phyloP scores from a whole-genome alignment of 495 filamentous ascomycete species.

The Penicillium soppii region DNA sequence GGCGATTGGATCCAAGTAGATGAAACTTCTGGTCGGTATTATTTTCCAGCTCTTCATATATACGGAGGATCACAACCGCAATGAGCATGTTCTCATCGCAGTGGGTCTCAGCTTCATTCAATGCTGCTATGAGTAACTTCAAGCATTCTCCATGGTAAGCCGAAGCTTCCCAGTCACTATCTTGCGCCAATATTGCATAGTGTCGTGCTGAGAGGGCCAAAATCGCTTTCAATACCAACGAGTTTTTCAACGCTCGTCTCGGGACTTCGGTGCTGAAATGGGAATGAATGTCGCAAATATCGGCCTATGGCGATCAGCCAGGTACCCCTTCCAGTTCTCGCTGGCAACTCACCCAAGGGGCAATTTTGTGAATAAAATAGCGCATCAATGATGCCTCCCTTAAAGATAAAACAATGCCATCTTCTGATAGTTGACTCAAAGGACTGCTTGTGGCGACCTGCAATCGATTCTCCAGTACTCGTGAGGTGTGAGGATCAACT shows the following conservation, averaged over 20 bases:
- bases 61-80: slow-evolving; percentile 37
- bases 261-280: slow-evolving; percentile 39
- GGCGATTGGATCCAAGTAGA: slow-evolving; percentile 35
- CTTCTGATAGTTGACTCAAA: background rate
- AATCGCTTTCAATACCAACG: slow-evolving; percentile 37
- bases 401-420: slow-evolving; percentile 15
- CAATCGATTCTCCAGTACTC: background rate
- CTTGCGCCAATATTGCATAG: slow-evolving; percentile 30
- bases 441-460: background rate
- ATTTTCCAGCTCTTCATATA: slow-evolving; percentile 40
- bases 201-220: slow-evolving; percentile 35
- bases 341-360: slow-evolving; percentile 30
- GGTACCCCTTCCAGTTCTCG: background rate
- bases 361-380: slow-evolving; percentile 34
- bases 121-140: slow-evolving; percentile 30
- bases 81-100: slow-evolving; percentile 36
- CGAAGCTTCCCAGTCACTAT: slow-evolving; percentile 38
- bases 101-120: slow-evolving; percentile 27
- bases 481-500: background rate
- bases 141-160: slow-evolving; percentile 40
- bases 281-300: slow-evolving; percentile 36
- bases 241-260: slow-evolving; percentile 29
- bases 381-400: slow-evolving; percentile 37
- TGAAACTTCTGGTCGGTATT: slow-evolving; percentile 36
- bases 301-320: slow-evolving; percentile 18